Evolutionary conservation across 768 basidiomycete genomes (phyloP).

Genomic region (Gelatoporia subvermispora): DNA sequence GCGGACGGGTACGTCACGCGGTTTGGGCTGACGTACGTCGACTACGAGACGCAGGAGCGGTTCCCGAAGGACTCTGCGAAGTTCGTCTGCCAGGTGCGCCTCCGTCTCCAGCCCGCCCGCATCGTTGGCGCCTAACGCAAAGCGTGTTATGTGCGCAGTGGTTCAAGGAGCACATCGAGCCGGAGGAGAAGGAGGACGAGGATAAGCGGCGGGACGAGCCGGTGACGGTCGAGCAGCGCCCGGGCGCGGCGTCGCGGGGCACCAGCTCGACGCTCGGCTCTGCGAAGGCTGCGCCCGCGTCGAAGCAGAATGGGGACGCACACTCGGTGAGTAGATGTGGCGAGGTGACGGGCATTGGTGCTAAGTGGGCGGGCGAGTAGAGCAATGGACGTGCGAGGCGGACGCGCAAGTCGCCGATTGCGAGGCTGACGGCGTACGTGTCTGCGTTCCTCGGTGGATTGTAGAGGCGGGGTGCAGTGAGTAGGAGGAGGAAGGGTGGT

Average conservation of each 20-base stretch:
- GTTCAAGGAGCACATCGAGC: conserved; percentile 27
- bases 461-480: no score
- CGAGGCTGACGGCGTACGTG: conserved; percentile 22
- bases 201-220: conserved; percentile 1
- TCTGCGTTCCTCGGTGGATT: conserved; percentile 20
- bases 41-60: conserved; percentile 63
- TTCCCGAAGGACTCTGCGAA: conserved; percentile 59
- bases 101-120: not conserved
- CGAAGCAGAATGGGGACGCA: not conserved
- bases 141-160: conserved; percentile 13
- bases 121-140: not conserved
- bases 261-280: not conserved
- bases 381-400: conserved; percentile 5
- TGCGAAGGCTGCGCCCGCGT: conserved; percentile 1
- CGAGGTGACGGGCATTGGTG: conserved; percentile 7
- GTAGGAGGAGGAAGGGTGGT: no score
- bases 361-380: not conserved
- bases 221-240: not conserved
- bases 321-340: not conserved
- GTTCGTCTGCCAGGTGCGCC: conserved; percentile 48
- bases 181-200: conserved; percentile 2
- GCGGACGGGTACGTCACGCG: conserved; percentile 67
- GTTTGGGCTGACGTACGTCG: conserved; percentile 69
- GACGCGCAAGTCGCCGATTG: conserved; percentile 18
- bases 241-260: not conserved